Evolutionary conservation across 73 alveolate species (phyloP).

Genomic region (Halteria grandinella): DNA sequence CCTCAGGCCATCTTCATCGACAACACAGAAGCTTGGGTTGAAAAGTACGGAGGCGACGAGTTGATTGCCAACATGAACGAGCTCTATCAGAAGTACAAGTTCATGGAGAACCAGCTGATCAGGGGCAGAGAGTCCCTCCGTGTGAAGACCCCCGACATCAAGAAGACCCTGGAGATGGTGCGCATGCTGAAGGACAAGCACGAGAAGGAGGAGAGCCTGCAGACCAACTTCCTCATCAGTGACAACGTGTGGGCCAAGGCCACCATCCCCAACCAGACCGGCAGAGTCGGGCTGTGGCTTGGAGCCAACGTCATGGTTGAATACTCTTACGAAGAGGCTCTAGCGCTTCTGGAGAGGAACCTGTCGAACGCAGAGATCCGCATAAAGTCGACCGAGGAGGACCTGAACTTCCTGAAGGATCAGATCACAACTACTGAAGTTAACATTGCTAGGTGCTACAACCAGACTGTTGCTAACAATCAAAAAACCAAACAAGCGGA

Average conservation of each 20-base stretch:
- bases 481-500: no score
- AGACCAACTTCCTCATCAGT: constrained; percentile 84
- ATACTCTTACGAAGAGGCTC: constrained; percentile 85
- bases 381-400: constrained; percentile 80
- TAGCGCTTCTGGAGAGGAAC: constrained; percentile 76
- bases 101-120: constrained; percentile 91
- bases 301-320: constrained; percentile 98
- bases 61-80: constrained; percentile 76
- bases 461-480: constrained; percentile 75
- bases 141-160: constrained; percentile 93
- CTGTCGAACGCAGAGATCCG: constrained; percentile 81
- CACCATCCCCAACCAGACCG: constrained; percentile 77
- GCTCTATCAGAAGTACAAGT: constrained; percentile 83
- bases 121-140: constrained; percentile 83
- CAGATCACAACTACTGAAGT: constrained; percentile 94
- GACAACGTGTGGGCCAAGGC: constrained; percentile 95
- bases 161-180: constrained; percentile 87
- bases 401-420: constrained; percentile 86
- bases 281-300: constrained; percentile 90
- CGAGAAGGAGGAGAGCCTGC: constrained; percentile 67
- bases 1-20: constrained; percentile 89
- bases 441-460: constrained; percentile 92
- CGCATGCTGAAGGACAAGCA: constrained; percentile 56
- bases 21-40: constrained; percentile 85
- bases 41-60: constrained; percentile 78